Evolutionary conservation across 108 stramenopile genomes (phyloP).

Genomic region (Pseudonitzschia delicatissima): DNA sequence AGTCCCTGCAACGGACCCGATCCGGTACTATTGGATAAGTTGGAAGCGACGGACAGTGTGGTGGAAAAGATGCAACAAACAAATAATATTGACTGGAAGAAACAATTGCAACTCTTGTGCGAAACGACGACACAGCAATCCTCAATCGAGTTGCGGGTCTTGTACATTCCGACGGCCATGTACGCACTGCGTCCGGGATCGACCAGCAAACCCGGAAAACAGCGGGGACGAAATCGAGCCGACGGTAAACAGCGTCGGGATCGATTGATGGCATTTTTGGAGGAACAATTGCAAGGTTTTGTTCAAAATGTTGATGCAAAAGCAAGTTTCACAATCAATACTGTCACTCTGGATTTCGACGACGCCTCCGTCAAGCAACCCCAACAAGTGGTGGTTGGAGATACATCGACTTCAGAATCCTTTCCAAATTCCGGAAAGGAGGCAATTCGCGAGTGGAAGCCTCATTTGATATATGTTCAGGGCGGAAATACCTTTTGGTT

Average conservation of each 20-base stretch:
- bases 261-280: constrained; percentile 47
- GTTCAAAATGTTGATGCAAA: not conserved
- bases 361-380: constrained; percentile 78
- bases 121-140: not conserved
- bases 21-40: constrained; percentile 31
- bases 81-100: not conserved
- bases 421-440: constrained; percentile 41
- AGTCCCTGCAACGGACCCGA: constrained; percentile 81
- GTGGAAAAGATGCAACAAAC: not conserved
- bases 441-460: constrained; percentile 63
- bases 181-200: constrained; percentile 72
- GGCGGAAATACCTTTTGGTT: constrained; percentile 93
- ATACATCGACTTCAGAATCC: not conserved
- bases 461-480: constrained; percentile 80
- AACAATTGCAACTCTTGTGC: not conserved
- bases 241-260: constrained; percentile 77
- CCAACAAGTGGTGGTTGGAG: constrained; percentile 23
- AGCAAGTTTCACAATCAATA: not conserved
- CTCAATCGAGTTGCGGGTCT: constrained; percentile 41
- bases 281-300: constrained; percentile 25
- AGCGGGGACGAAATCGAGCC: constrained; percentile 79
- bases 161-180: constrained; percentile 89
- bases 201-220: constrained; percentile 75
- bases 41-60: constrained; percentile 28
- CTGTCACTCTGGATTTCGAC: constrained; percentile 69